A percentile compares a stretch with the other conserved stretches of the same genome.
These are phyloP conservation scores for Gymnopilus dilepis DNA, from an alignment of 768 basidiomycete genomes.

Conservation along the genomic window DNA sequence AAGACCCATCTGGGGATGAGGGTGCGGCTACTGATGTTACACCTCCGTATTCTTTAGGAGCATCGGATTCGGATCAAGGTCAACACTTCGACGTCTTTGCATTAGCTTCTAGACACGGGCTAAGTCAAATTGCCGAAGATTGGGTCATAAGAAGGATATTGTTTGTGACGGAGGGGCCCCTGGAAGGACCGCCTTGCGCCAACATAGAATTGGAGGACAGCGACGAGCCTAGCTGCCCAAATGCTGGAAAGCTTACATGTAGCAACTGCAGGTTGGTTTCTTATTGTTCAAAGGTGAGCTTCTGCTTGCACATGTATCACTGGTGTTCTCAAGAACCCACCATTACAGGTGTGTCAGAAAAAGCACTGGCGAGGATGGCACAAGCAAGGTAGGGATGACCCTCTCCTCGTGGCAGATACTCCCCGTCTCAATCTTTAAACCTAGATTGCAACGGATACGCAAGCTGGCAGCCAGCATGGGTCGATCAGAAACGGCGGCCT, in stretches of 20 bases:
- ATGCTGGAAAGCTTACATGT: conserved; percentile 35
- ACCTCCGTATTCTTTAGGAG: too few relatives aligned
- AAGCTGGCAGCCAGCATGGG: conserved; percentile 31
- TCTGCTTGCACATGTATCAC: too few relatives aligned
- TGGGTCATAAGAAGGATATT: not conserved
- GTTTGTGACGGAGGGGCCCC: not conserved
- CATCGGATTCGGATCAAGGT: too few relatives aligned
- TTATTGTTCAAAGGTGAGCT: conserved; percentile 47
- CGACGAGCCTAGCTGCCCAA: conserved; percentile 32
- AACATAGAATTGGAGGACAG: conserved; percentile 32
- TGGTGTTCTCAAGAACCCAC: not conserved
- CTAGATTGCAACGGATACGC: conserved; percentile 32
- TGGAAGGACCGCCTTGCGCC: conserved; percentile 39
- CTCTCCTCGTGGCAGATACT: not conserved
- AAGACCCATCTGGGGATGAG: not conserved
- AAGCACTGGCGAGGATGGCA: conserved; percentile 46
- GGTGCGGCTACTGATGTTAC: too few relatives aligned
- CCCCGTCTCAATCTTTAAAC: not conserved
- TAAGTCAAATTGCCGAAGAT: not conserved
- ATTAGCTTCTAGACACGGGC: not conserved
- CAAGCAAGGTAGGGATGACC: conserved; percentile 34
- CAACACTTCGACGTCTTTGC: not conserved
- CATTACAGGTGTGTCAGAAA: conserved; percentile 41
- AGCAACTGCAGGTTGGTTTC: conserved; percentile 42
- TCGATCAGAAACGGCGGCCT: conserved; percentile 25